A percentile compares a stretch with the other conserved stretches of the same genome.
Conservation (phyloP, 805 yeast genomes). For the Kurtzmaniella fragi region DNA sequence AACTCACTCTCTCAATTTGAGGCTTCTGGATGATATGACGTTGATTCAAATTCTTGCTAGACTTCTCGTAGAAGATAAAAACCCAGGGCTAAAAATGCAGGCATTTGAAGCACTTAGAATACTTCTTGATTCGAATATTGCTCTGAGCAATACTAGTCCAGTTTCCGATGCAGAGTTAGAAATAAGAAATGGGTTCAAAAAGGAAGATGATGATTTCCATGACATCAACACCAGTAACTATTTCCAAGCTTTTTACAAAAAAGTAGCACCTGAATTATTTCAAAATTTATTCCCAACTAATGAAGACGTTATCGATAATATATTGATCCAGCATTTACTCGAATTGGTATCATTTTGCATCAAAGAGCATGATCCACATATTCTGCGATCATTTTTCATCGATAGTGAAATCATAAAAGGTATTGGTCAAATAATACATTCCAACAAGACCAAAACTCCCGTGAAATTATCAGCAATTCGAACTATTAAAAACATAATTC, state of each 20-base stretch:
- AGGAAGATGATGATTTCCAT: conserved; percentile 18
- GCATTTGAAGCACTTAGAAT: conserved; percentile 79
- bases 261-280: conserved; percentile 58
- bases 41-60: conserved; percentile 51
- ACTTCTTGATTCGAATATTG: conserved; percentile 55
- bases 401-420: conserved; percentile 56
- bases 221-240: conserved; percentile 40
- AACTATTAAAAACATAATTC: conserved; percentile 58
- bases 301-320: conserved; percentile 4
- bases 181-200: conserved; percentile 5
- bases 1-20: conserved; percentile 18
- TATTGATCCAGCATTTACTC: conserved; percentile 54
- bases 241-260: conserved; percentile 55
- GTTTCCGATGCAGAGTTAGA: conserved; percentile 4
- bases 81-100: conserved; percentile 73
- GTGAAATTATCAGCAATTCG: conserved; percentile 64
- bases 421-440: conserved; percentile 42
- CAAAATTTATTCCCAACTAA: conserved; percentile 35
- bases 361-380: conserved; percentile 52
- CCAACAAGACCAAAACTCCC: conserved; percentile 36
- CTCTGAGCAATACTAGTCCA: conserved; percentile 14
- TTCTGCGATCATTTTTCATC: conserved; percentile 59
- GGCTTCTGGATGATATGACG: conserved; percentile 53
- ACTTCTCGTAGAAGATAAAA: conserved; percentile 56
- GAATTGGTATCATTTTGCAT: conserved; percentile 68